Percentiles rank a stretch among this genome's conserved stretches.
Conservation (phyloP, 148 eudicot genomes). For the Vaccinium darrowii region DNA sequence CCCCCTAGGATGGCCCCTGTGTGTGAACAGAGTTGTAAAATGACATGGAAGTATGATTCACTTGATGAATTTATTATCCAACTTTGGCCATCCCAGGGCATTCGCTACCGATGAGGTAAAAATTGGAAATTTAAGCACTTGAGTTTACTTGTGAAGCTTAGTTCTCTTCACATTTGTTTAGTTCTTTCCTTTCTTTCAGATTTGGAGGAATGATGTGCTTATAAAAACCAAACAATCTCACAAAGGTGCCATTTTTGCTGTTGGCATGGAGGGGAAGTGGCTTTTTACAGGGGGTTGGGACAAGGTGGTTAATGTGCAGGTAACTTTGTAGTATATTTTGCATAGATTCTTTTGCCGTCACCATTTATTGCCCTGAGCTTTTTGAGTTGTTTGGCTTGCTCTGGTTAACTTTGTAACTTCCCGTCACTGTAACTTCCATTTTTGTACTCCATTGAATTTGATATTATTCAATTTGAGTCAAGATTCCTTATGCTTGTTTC, state of each 20-base stretch:
- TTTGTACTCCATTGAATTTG: neutral
- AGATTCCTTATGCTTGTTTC: neutral
- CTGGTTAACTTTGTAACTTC: neutral
- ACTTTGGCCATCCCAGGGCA: neutral
- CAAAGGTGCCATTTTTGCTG: slow-evolving; percentile 63
- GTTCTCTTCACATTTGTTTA: neutral
- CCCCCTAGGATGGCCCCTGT: too few relatives aligned
- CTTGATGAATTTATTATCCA: neutral
- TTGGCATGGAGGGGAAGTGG: slow-evolving; percentile 58
- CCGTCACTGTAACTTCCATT: neutral
- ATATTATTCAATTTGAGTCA: neutral
- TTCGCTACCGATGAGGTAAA: neutral
- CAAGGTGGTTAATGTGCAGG: slow-evolving; percentile 68
- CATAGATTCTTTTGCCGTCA: neutral
- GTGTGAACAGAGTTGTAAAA: neutral
- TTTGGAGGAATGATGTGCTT: slow-evolving; percentile 62
- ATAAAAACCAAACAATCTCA: slow-evolving; percentile 45
- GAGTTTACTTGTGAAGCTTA: neutral
- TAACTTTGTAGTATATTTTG: slow-evolving; percentile 18
- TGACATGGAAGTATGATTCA: neutral
- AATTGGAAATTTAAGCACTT: neutral
- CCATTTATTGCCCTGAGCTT: neutral
- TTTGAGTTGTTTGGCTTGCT: slow-evolving; percentile 8
- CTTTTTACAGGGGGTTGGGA: slow-evolving; percentile 87
- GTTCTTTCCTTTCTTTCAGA: slow-evolving; percentile 37